Percentiles rank a stretch among this genome's conserved stretches.
These are phyloP conservation scores for Chloris gayana DNA, from an alignment of 176 grass and related monocot genomes.

Conservation along the genomic window DNA sequence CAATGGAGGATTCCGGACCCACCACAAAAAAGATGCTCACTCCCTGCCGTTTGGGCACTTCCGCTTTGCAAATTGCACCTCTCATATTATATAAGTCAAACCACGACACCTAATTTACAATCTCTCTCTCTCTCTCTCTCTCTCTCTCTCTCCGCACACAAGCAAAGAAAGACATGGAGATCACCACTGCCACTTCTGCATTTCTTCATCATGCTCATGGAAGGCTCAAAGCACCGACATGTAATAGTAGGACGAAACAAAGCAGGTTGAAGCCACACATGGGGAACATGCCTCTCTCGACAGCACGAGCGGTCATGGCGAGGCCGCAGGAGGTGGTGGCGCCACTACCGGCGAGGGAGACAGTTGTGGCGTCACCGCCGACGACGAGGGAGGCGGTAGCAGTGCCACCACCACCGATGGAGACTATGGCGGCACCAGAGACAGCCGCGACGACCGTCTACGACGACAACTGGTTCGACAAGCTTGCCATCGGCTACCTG, in stretches of 20 bases:
- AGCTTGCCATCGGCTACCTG: constrained; percentile 74
- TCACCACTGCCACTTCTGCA: constrained; percentile 9
- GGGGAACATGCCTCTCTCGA: constrained; percentile 16
- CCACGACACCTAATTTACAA: background rate
- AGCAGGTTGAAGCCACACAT: background rate
- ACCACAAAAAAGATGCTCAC: constrained; percentile 45
- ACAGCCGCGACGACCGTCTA: constrained; percentile 37
- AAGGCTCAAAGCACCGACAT: background rate
- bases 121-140: background rate
- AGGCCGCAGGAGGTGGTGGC: constrained; percentile 35
- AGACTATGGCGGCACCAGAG: background rate
- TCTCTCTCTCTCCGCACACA: background rate
- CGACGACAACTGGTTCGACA: constrained; percentile 86
- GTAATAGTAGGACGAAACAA: background rate
- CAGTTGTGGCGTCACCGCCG: too few relatives aligned
- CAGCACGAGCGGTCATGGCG: constrained; percentile 39
- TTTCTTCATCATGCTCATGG: constrained; percentile 34
- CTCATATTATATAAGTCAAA: background rate
- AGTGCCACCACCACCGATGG: background rate
- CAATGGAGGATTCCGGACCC: constrained; percentile 43
- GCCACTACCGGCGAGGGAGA: background rate
- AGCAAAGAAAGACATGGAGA: constrained; percentile 26
- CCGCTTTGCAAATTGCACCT: constrained; percentile 2
- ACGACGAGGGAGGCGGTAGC: background rate
- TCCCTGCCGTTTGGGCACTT: constrained; percentile 32